These are phyloP conservation scores for Caryopteris hybrid DNA, from an alignment of 305 asterid genomes.

Conservation along the genomic window DNA sequence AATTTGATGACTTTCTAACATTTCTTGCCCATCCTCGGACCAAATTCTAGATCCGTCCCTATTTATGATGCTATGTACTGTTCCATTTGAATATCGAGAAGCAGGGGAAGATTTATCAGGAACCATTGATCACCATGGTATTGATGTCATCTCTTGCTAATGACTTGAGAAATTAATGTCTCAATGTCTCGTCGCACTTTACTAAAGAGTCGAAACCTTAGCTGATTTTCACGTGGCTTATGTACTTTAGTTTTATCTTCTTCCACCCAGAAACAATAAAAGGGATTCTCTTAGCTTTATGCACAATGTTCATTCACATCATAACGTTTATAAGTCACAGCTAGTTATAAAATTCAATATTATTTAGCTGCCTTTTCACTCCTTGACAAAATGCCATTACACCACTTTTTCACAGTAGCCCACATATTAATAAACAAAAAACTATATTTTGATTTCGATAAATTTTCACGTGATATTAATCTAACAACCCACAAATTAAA, in stretches of 20 bases:
- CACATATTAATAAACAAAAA: neutral
- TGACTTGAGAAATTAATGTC: neutral
- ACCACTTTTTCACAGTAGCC: slow-evolving; percentile 18
- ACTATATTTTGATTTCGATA: slow-evolving; percentile 2
- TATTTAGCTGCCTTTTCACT: slow-evolving; percentile 4
- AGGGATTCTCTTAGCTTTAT: neutral
- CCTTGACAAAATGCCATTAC: slow-evolving; percentile 19
- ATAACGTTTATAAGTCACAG: neutral
- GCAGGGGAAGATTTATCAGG: neutral
- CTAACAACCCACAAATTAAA: slow-evolving; percentile 45
- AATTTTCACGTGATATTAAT: slow-evolving; percentile 40
- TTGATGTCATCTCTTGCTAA: neutral
- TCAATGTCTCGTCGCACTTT: neutral
- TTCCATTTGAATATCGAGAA: neutral
- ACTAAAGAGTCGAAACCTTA: neutral
- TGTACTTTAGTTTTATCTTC: slow-evolving; percentile 5
- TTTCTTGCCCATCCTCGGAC: too few relatives aligned
- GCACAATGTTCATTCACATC: neutral
- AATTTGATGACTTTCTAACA: too few relatives aligned
- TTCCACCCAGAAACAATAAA: neutral
- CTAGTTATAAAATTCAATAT: neutral
- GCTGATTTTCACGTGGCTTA: neutral
- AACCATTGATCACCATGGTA: neutral
- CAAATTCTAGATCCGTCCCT: neutral
- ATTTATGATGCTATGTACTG: neutral